Evolutionary conservation across 2,329 filamentous ascomycete species (phyloP), one percentile per base, ranked within the genome.

Genomic region (Polychaeton citri): DNA sequence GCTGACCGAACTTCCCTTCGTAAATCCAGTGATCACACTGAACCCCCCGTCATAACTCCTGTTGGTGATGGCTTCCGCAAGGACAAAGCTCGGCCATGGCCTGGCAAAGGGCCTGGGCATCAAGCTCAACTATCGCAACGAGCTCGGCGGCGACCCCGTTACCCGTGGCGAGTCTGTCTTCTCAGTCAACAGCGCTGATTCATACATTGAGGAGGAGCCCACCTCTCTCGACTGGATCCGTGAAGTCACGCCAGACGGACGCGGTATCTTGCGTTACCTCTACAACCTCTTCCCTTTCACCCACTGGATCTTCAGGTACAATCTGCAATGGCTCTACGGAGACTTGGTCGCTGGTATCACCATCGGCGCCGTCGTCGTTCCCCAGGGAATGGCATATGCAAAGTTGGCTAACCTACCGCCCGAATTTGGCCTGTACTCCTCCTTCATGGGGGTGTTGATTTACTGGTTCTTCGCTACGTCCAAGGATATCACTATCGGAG

Each of bases 391-490:
- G 88, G 87, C 88, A 1, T 96, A 96, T 60, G 87, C 88, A 19
- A 68, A 78, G 42, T 69, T 96, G 18, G 88, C 88, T 31, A 72
- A 79, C 41, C 69, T 96, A n/a, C 69, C 74, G 1, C 73, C 80
- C 5, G 71, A 96, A 54, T 96, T 79, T 52, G 88, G 88, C 35
- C 71, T 96, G 1, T 93, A 93, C 61, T 90, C 88, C 0, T 95
- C 88, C 0, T 96, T 98, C 55, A 90, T 95, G 72, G 90, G 88
- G 34, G 87, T 93, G 12, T 59, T 94, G 43, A 70, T 94, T 42
- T 98, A 98, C 62, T 96, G 88, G 88, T 81, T 95, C 54, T 96
- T 96, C 53, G 90, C 87, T 21, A 98, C 90, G 0, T 95, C 88
- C 10, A 98, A 96, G 57, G 88, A 98, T 59, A 96, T 98, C 53